phyloP scores from a whole-genome alignment of 2,329 filamentous ascomycete genomes.

The Penicillium brasilianum region DNA sequence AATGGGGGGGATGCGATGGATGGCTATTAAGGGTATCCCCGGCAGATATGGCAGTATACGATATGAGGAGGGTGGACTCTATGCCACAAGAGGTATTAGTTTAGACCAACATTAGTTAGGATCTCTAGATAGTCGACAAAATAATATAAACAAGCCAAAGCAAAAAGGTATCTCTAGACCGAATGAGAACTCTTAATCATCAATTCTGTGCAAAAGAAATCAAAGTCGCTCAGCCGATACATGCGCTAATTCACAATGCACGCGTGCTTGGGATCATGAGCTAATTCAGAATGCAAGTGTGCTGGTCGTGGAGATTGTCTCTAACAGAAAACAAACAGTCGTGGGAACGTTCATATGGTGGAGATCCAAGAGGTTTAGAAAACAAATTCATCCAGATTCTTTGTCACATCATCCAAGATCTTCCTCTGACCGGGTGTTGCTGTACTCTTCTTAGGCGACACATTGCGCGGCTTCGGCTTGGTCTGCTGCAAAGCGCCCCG shows the following conservation, averaged over 20 bases:
- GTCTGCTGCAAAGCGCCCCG: slow-evolving; percentile 73
- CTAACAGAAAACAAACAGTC: not conserved
- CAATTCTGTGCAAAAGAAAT: not conserved
- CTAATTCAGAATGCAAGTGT: slow-evolving; percentile 1
- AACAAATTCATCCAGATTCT: slow-evolving; percentile 13
- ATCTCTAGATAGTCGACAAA: slow-evolving; percentile 12
- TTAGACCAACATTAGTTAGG: not conserved
- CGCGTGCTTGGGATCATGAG: not conserved
- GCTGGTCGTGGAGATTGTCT: not conserved
- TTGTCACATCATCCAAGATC: slow-evolving; percentile 16
- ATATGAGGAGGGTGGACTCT: not conserved
- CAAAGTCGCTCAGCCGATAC: not conserved
- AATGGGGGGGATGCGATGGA: not conserved
- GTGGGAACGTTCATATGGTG: not conserved
- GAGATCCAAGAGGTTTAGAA: slow-evolving; percentile 4
- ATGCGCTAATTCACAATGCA: slow-evolving; percentile 5
- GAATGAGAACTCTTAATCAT: not conserved
- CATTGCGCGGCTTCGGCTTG: slow-evolving; percentile 71
- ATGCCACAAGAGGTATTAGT: not conserved
- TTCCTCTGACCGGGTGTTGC: slow-evolving; percentile 6
- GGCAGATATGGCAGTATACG: not conserved
- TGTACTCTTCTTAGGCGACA: slow-evolving; percentile 35
- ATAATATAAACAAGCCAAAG: slow-evolving; percentile 9
- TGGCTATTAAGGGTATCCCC: not conserved
- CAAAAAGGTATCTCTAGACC: not conserved